Base-by-base conservation (phyloP, 257 asterid species). In the Pogostemon cablin region DNA sequence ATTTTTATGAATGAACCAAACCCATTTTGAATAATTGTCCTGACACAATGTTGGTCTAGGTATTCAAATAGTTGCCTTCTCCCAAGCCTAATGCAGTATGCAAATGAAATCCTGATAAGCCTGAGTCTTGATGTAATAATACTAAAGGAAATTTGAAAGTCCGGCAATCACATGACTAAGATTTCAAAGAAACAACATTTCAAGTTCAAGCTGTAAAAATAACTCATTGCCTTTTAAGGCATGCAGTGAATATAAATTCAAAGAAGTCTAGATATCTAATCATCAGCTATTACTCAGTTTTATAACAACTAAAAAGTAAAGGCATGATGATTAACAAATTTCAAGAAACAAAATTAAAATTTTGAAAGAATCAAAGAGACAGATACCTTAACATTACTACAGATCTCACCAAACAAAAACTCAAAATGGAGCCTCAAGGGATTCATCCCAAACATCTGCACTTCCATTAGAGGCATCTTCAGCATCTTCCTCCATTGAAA, bases 401-500 rank as follows among this genome's bases (percentile, higher is more conserved):
- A 67, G 67, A 69, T 72, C 92, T 82, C 81, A 85, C 91, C 87
- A 69, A 61, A 73, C 69, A 53, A 82, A 76, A 77, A 81, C 82
- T 92, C 82, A 92, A 76, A 92, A 92, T 35, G 98, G 96, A 83
- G 98, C 96, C 86, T 92, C 98, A 43, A 91, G 97, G 66, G 99
- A 87, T 81, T 91, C 96, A 83, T 93, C 99, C 99, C 99, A 93
- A 65, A 91, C 96, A 78, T 93, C 99, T 6, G 96, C 96, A 87
- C 99, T 93, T 79, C 99, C 99, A 71, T 93, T 89, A 46, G 99
- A 91, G 76, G 96, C 97, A 77, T 93, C 97, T 75, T 93, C 99
- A 39, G 97, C 96, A 81, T 93, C 99, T 84, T 93, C 99, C 86
- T 93, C 99, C 99, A 93, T 93, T 48, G 99, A 93, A 41, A 93